Evolutionary conservation across 176 grass and related monocot species (phyloP).

Genomic region (Oryza rufipogon): DNA sequence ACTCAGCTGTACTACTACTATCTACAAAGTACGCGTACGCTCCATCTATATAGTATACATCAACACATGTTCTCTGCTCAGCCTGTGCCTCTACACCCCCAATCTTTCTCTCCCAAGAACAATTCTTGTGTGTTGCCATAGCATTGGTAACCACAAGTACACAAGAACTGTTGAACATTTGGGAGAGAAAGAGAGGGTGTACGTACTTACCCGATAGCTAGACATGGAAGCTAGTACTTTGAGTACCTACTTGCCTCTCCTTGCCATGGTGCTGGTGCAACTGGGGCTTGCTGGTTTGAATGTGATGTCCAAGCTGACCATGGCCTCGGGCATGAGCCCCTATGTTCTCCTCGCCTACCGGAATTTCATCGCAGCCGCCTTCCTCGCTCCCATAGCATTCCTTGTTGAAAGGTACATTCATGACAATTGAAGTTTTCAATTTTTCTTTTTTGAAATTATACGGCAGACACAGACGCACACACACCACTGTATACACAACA

Average conservation of each 20-base stretch:
- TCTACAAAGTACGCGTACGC: too few species aligned
- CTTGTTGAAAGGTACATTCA: constrained; percentile 59
- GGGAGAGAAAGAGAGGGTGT: neutral
- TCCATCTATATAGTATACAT: neutral
- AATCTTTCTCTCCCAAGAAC: neutral
- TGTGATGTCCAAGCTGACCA: constrained; percentile 76
- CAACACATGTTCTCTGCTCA: neutral
- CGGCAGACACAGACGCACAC: too few species aligned
- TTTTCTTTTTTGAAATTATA: too few species aligned
- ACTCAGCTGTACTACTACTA: too few species aligned
- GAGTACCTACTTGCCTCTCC: neutral
- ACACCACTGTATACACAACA: too few species aligned
- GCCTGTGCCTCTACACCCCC: neutral
- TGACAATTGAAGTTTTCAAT: neutral
- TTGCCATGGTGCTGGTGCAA: neutral
- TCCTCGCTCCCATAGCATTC: constrained; percentile 62
- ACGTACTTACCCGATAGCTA: too few species aligned
- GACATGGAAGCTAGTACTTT: neutral
- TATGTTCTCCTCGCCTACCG: constrained; percentile 81
- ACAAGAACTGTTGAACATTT: neutral
- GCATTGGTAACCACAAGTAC: too few species aligned
- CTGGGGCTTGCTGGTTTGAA: constrained; percentile 44
- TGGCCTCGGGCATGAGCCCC: constrained; percentile 88
- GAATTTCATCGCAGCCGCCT: constrained; percentile 64
- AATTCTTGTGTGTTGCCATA: too few species aligned